Percentiles rank a stretch among this genome's conserved stretches.
Evolutionary conservation across 225 moss, liverwort and hornwort species (phyloP).

Genomic region (Antitrichia curtipendula): DNA sequence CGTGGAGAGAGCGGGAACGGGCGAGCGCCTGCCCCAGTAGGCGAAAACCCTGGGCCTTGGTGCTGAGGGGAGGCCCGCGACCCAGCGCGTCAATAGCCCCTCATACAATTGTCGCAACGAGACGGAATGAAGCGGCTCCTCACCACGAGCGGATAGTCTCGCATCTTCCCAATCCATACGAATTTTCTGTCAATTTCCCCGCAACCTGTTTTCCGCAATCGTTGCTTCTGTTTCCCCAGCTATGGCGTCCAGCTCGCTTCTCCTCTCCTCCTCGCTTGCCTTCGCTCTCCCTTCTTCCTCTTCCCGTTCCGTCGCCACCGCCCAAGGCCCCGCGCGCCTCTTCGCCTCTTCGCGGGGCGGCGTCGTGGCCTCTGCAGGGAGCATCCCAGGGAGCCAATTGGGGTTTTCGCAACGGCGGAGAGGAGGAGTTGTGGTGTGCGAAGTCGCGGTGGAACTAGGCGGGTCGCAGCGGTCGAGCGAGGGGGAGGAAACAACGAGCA

Average conservation of each 20-base stretch:
- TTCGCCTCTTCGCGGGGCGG: background rate
- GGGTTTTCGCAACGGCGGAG: background rate
- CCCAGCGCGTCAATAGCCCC: background rate
- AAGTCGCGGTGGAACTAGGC: conserved; percentile 69
- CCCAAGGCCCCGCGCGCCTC: background rate
- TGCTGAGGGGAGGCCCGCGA: background rate
- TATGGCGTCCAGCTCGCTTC: background rate
- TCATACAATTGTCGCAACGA: background rate
- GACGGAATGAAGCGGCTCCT: background rate
- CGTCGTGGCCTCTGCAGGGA: background rate
- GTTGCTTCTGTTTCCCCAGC: background rate
- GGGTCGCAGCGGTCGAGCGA: conserved; percentile 43
- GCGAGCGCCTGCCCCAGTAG: background rate
- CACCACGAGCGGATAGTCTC: background rate
- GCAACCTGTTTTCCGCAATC: background rate
- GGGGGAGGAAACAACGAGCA: conserved; percentile 3
- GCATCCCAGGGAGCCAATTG: background rate
- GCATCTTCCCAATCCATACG: background rate
- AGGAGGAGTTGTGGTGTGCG: conserved; percentile 47
- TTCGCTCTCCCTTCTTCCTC: background rate
- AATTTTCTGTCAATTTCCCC: background rate
- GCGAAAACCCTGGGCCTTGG: background rate
- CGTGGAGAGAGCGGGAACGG: background rate
- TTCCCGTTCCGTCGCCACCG: background rate
- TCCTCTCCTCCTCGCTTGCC: background rate